Evolutionary conservation across 192 early-diverging fungal genomes (phyloP), one percentile per base, ranked within the genome.

Genomic region (Backusella sp.): DNA sequence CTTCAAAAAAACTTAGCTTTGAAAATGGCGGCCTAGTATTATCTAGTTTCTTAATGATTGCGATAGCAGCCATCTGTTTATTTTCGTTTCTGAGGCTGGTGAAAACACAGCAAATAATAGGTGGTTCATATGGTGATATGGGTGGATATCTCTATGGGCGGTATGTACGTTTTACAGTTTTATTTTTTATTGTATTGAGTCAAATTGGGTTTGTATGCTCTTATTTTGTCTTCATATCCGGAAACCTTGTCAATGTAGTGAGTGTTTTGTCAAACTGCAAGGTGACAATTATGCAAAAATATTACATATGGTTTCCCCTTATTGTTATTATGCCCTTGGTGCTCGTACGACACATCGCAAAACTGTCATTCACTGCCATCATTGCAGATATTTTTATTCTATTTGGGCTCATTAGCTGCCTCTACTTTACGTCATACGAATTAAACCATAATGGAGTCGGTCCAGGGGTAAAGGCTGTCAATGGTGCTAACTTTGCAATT

Each of bases 201-300:
- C 89, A 96, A 83, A 84, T 94, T 46, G 96, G 96, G 0, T 97
- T 97, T 82, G 91, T 92, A 74, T 95, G 94, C 69, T 94, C 94
- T 0, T 96, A 96, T 73, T 88, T 92, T 68, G 94, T 97, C 42
- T 97, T 97, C 82, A 88, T 97, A n/a, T 91, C 94, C 0, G 91
- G 94, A 77, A 97, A 95, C 76, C 83, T 96, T 68, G 86, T 86
- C 28, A 91, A 93, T 42, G 84, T 90, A 35, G 84, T 92, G 67
- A 89, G 90, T 78, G 87, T 89, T n/a, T 73, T 90, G 5, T 89
- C 89, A 23, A 83, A 88, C 71, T 96, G 91, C 85, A 76, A 76
- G 39, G 68, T 78, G 71, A 86, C 88, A 56, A 76, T 88, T n/a
- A 84, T 90, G 28, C 86, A 86, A 39, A 91, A 91, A 77, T 86